Percentiles rank a stretch among this genome's conserved stretches.
Conservation (phyloP, 345 rosid species). For the Linum trigynum region DNA sequence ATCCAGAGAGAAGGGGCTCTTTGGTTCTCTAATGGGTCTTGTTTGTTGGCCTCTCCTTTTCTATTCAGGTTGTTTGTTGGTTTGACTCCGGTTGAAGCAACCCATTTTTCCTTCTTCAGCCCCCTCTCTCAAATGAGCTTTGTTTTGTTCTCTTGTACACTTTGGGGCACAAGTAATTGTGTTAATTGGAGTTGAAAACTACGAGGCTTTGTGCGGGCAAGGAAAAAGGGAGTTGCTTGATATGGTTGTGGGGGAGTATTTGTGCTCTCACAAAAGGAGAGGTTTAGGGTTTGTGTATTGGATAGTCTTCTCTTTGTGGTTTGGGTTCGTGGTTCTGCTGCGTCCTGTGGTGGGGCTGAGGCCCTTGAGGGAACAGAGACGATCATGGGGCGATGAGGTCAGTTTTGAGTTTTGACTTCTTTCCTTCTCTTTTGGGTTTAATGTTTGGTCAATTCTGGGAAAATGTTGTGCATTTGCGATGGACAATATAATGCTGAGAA, state of each 20-base stretch:
- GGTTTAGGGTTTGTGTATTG: constrained; percentile 33
- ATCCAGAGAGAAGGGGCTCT: too few relatives aligned
- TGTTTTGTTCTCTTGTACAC: constrained; percentile 18
- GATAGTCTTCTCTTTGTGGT: constrained; percentile 43
- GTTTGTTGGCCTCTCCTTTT: constrained; percentile 80
- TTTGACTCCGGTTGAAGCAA: constrained; percentile 81
- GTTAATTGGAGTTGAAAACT: constrained; percentile 17
- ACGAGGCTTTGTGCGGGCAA: constrained; percentile 8
- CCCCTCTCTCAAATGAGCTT: constrained; percentile 22
- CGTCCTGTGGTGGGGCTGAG: constrained; percentile 53
- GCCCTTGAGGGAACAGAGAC: constrained; percentile 72
- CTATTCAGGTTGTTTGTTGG: constrained; percentile 31
- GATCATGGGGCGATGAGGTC: constrained; percentile 98
- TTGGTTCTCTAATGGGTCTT: too few relatives aligned
- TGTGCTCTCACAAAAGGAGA: constrained; percentile 21
- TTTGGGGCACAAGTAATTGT: constrained; percentile 8
- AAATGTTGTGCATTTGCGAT: constrained; percentile 9
- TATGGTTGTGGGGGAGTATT: constrained; percentile 32
- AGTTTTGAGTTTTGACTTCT: constrained; percentile 14
- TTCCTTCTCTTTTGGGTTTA: constrained; percentile 10
- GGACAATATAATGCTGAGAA: neutral
- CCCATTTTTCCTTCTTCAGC: constrained; percentile 9
- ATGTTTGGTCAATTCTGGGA: constrained; percentile 7
- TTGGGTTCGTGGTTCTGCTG: constrained; percentile 32
- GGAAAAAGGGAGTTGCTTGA: constrained; percentile 18